phyloP scores from a whole-genome alignment of 495 filamentous ascomycete genomes.

The Penicillium waksmanii region DNA sequence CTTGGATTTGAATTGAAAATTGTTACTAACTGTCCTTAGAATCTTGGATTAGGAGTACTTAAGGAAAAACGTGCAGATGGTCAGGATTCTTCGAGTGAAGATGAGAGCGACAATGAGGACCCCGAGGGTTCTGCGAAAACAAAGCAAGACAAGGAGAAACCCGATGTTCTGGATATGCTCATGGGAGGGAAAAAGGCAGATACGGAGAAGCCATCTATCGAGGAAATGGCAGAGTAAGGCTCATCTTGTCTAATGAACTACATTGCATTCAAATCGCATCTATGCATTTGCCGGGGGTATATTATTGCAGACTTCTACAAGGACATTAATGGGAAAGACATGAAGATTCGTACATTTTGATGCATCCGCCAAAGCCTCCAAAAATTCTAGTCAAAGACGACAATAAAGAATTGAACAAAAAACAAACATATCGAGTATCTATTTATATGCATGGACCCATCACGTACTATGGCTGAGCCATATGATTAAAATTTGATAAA shows the following conservation, averaged over 20 bases:
- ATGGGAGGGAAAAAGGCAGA: slow-evolving; percentile 42
- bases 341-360: slow-evolving; percentile 13
- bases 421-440: slow-evolving; percentile 24
- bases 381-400: slow-evolving; percentile 26
- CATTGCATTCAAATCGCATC: slow-evolving; percentile 1
- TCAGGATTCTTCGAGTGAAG: slow-evolving; percentile 17
- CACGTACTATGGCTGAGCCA: slow-evolving; percentile 25
- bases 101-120: slow-evolving; percentile 20
- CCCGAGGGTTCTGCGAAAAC: slow-evolving; percentile 1
- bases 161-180: slow-evolving; percentile 42
- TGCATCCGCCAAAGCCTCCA: slow-evolving; percentile 6
- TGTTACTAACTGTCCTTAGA: slow-evolving; percentile 30
- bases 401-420: slow-evolving; percentile 12
- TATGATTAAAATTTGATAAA: slow-evolving; percentile 33
- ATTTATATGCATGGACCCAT: slow-evolving; percentile 42
- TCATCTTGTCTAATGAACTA: background rate
- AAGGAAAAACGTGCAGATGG: slow-evolving; percentile 46
- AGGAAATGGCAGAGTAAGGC: slow-evolving; percentile 42
- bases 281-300: background rate
- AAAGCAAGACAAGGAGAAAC: slow-evolving; percentile 27
- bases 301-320: background rate
- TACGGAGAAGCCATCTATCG: slow-evolving; percentile 45
- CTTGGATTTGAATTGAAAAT: background rate
- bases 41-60: slow-evolving; percentile 56
- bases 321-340: slow-evolving; percentile 7